Conservation (phyloP, 2,329 filamentous ascomycete genomes). For the Colletotrichum cordylinicola region DNA sequence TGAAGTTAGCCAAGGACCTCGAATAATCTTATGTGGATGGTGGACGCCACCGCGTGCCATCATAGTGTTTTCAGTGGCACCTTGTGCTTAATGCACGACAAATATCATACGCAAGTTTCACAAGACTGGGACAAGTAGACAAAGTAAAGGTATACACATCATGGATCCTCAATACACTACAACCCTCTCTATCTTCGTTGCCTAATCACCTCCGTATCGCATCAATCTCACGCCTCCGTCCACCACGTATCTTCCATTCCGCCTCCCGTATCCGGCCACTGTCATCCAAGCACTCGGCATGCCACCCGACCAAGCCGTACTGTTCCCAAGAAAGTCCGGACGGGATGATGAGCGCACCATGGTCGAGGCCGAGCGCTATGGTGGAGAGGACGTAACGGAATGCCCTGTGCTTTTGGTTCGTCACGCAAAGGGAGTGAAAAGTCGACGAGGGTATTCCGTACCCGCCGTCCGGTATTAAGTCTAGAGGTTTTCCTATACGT, state of each 20-base stretch:
- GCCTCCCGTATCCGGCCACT: not conserved
- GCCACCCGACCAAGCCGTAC: not conserved
- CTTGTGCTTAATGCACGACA: not conserved
- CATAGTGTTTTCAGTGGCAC: not conserved
- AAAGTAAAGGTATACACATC: slow-evolving; percentile 16
- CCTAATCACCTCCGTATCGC: not conserved
- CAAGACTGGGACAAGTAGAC: not conserved
- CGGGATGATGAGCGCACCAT: not conserved
- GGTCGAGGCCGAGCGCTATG: not conserved
- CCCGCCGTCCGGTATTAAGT: slow-evolving; percentile 44
- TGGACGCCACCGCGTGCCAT: not conserved
- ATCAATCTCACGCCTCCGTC: not conserved
- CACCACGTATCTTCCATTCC: not conserved
- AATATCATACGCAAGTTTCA: not conserved
- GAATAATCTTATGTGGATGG: not conserved
- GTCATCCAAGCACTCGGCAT: slow-evolving; percentile 8
- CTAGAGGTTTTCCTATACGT: slow-evolving; percentile 47
- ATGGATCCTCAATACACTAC: slow-evolving; percentile 20
- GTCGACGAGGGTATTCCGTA: slow-evolving; percentile 25
- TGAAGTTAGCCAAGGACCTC: not conserved
- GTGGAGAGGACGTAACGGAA: not conserved
- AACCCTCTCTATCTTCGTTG: slow-evolving; percentile 17
- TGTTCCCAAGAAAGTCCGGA: slow-evolving; percentile 1
- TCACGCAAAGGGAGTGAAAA: slow-evolving; percentile 31
- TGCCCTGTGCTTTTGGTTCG: slow-evolving; percentile 11